Evolutionary conservation across 2,329 filamentous ascomycete species (phyloP).

Genomic region (Hirsutella minnesotensis): DNA sequence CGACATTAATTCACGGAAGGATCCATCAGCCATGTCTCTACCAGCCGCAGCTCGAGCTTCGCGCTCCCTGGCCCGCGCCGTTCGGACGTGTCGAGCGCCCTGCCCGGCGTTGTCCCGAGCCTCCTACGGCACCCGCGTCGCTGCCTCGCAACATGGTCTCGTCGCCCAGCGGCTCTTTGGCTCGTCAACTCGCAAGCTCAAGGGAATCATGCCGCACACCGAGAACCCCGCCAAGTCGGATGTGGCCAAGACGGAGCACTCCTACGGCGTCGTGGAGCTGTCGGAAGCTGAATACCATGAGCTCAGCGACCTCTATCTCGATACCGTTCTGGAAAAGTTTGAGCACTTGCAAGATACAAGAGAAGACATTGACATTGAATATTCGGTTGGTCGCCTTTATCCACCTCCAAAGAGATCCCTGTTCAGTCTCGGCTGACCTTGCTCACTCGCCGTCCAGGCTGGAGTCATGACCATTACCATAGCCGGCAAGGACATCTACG

Average conservation of each 20-base stretch:
- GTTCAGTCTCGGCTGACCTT: not conserved
- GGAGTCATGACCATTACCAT: conserved; percentile 73
- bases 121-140: conserved; percentile 3
- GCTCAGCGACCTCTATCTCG: conserved; percentile 64
- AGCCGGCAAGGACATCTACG: conserved; percentile 64
- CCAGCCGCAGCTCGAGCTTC: conserved; percentile 23
- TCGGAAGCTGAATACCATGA: conserved; percentile 64
- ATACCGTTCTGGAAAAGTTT: conserved; percentile 41
- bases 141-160: not conserved
- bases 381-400: conserved; percentile 50
- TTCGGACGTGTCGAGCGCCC: conserved; percentile 15
- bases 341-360: conserved; percentile 64
- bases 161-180: conserved; percentile 17
- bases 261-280: conserved; percentile 47
- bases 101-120: conserved; percentile 5
- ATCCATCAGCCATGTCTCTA: conserved; percentile 16
- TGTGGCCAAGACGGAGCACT: conserved; percentile 22
- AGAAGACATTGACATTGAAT: conserved; percentile 79
- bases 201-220: conserved; percentile 49
- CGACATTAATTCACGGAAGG: no score
- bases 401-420: no score
- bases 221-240: conserved; percentile 37
- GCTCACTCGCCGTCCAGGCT: conserved; percentile 44
- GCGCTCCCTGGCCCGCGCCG: conserved; percentile 21
- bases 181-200: conserved; percentile 12